Evolutionary conservation across 75 land plant species (phyloP), one percentile per base, ranked within the genome.

Genomic region (Cryptomeria japonica): DNA sequence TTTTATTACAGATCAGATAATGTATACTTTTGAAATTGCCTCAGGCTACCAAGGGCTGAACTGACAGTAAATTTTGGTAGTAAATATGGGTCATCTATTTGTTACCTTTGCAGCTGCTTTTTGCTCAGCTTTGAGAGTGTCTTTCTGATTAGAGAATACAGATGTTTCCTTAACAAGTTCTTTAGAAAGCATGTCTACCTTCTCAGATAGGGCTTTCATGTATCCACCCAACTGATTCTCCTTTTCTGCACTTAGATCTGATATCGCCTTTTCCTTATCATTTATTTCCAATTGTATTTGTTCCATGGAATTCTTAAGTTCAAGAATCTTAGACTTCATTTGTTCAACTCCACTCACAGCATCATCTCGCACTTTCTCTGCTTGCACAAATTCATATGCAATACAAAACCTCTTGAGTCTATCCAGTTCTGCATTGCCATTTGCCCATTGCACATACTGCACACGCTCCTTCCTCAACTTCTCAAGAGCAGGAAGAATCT

Each of bases 401-500:
- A 96, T 95, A 83, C 99, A 98, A 87, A 98, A 98, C 87, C 99
- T 93, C 85, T 90, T 95, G 22, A 97, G 94, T 14, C 97, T 90
- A 86, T 97, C 99, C 16, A 98, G 87, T 83, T 96, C 96, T 68
- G 95, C 94, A 91, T 96, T 98, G 7, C 96, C 99, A 90, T 95
- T 95, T n/a, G 97, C 92, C 99, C 99, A 98, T 87, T 97, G 96
- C 96, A 96, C 96, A 88, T 98, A 98, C 83, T 97, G 99, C 58
- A 88, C 92, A 64, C 91, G 85, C 84, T 98, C 99, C 84, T 95
- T 97, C 41, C 99, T 92, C 42, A 98, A 91, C 89, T 98, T 98
- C 88, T 97, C 99, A 38, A 98, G 86, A 73, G 99, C 97, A 68
- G 99, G 99, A 84, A 97, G 92, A 87, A 98, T 98, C 84, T 98